phyloP scores from a whole-genome alignment of 371 early-diverging fungal species.

The Actinomortierella ambigua region DNA sequence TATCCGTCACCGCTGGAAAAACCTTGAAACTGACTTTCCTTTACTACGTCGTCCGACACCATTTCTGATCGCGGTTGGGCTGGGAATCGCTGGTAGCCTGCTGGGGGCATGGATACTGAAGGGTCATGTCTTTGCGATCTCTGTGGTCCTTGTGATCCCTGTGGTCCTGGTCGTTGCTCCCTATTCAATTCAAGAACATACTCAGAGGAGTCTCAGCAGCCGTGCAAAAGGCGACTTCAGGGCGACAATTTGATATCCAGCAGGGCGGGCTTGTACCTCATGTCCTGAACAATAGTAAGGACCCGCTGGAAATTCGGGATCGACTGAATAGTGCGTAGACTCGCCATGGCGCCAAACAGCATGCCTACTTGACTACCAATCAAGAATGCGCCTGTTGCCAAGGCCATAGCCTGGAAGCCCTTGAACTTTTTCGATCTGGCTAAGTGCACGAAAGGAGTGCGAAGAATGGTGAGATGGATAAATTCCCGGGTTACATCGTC shows the following conservation, averaged over 20 bases:
- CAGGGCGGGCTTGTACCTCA: conserved; percentile 12
- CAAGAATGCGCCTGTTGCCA: conserved; percentile 23
- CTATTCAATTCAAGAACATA: no score
- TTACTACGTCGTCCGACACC: conserved; percentile 24
- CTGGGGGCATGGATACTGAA: conserved; percentile 10
- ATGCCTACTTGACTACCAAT: conserved; percentile 34
- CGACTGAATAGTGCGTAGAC: conserved; percentile 36
- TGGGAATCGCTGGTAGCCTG: conserved; percentile 25
- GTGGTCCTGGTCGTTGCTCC: conserved; percentile 3
- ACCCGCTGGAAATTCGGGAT: conserved; percentile 44
- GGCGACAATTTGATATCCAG: no score
- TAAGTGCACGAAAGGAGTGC: not conserved
- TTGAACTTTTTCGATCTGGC: conserved; percentile 34
- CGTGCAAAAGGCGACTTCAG: no score
- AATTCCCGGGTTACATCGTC: no score
- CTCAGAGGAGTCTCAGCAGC: no score
- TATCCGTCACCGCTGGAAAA: conserved; percentile 31
- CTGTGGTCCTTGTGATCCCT: not conserved
- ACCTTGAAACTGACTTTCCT: conserved; percentile 15
- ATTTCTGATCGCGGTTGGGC: conserved; percentile 27
- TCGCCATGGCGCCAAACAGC: conserved; percentile 33
- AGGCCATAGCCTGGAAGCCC: conserved; percentile 19
- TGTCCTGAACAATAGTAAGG: conserved; percentile 36
- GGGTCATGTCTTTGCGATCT: conserved; percentile 20
- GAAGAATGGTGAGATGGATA: no score